phyloP scores from a whole-genome alignment of 1,284 basidiomycete species.

The Earliella scabrosa region DNA sequence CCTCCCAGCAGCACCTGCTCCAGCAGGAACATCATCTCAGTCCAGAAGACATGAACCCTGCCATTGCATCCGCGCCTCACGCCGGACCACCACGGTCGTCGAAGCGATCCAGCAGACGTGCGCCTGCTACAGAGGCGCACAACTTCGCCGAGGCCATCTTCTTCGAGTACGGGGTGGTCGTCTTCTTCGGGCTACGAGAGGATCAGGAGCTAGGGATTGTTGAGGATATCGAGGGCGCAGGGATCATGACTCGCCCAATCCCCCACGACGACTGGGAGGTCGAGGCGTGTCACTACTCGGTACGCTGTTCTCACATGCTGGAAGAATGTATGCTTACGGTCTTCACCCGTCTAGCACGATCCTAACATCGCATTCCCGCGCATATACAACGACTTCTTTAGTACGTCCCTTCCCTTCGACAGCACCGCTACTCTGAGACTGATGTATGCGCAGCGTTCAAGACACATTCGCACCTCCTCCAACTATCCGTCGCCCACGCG shows the following conservation, averaged over 20 bases:
- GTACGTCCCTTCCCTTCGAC: slow-evolving; percentile 43
- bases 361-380: slow-evolving; percentile 82
- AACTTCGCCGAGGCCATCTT: slow-evolving; percentile 83
- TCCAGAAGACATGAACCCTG: slow-evolving; percentile 17
- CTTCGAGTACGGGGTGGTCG: slow-evolving; percentile 85
- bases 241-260: slow-evolving; percentile 63
- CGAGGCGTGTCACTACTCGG: slow-evolving; percentile 88
- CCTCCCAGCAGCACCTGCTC: not conserved
- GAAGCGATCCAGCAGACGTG: slow-evolving; percentile 22
- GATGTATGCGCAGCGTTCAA: slow-evolving; percentile 69
- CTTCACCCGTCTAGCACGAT: slow-evolving; percentile 66
- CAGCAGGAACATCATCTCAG: slow-evolving; percentile 2
- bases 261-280: slow-evolving; percentile 83
- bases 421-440: slow-evolving; percentile 8
- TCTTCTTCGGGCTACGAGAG: slow-evolving; percentile 87
- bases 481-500: slow-evolving; percentile 92
- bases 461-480: slow-evolving; percentile 84
- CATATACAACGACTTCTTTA: slow-evolving; percentile 94
- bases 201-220: slow-evolving; percentile 78
- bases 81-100: slow-evolving; percentile 15
- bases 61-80: slow-evolving; percentile 4
- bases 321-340: not conserved
- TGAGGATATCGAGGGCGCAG: slow-evolving; percentile 80
- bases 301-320: slow-evolving; percentile 39
- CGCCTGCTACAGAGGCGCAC: slow-evolving; percentile 15